Evolutionary conservation across 208 protist species (phyloP), one percentile per base, ranked within the genome.

Genomic region (Leishmania tarentolae): DNA sequence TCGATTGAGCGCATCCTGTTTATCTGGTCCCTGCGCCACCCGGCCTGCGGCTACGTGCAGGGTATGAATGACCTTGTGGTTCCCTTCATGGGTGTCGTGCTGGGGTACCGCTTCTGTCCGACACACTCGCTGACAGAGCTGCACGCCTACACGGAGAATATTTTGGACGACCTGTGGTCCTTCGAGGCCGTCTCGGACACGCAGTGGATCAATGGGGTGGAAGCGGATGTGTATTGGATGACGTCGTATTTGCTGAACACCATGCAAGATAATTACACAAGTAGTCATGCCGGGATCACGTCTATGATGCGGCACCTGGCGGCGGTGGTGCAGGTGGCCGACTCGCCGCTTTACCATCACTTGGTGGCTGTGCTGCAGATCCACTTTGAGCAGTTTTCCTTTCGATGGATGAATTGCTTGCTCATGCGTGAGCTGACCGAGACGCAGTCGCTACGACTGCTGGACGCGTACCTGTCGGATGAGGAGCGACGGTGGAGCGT

Each of bases 51-150:
- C 35, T 98, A 99, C 82, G 97, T 98, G 70, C 96, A 99, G 88
- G 97, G 97, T 35, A 97, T 99, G 83, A 98, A 99, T 75, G 97
- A 99, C 85, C 75, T 99, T 47, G 84, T 97, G 0, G 91, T 93
- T 53, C 97, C 97, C 0, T 99, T 99, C 80, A 90, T 98, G 79
- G 90, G 85, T 57, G 95, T 97, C 8, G 95, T 97, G 46, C 70
- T 97, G n/a, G 88, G 89, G 28, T 75, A 86, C 44, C 79, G 78
- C 46, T 89, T 93, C 83, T 91, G 90, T 73, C 46, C 83, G 19
- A 86, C 83, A 17, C 83, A 89, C 31, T 91, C 87, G 46, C 76
- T 95, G 24, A 79, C 84, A 37, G 88, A 92, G 82, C 83, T 94
- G 63, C 80, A 88, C 65, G 75, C 83, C 52, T 84, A 88, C 69